Conservation (phyloP, 2,329 filamentous ascomycete species). For the Cercospora zeae-maydis region DNA sequence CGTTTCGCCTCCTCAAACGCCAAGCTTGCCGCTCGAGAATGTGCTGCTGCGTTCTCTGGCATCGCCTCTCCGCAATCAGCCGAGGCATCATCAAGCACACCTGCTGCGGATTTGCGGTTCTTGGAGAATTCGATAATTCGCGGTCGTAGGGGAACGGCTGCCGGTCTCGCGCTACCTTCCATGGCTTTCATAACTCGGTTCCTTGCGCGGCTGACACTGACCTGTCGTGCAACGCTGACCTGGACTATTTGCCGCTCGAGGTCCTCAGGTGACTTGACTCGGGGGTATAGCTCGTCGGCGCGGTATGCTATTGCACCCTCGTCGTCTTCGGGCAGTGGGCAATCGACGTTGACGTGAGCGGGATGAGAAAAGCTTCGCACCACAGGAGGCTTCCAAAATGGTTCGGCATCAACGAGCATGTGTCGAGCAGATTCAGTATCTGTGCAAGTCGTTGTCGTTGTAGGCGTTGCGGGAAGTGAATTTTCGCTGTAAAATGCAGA, state of each 20-base stretch:
- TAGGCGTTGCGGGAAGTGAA: constrained; percentile 32
- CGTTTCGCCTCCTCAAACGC: constrained; percentile 1
- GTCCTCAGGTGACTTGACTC: constrained; percentile 26
- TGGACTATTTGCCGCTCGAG: constrained; percentile 32
- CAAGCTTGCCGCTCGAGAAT: constrained; percentile 13
- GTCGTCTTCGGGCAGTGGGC: neutral
- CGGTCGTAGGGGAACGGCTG: constrained; percentile 32
- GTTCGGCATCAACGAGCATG: constrained; percentile 15
- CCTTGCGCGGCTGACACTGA: constrained; percentile 29
- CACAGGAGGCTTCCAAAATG: constrained; percentile 15
- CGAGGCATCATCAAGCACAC: constrained; percentile 27
- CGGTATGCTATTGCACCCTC: neutral
- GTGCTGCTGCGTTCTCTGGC: constrained; percentile 11
- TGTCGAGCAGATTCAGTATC: constrained; percentile 23
- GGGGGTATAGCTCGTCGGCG: constrained; percentile 17
- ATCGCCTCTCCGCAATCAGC: constrained; percentile 9
- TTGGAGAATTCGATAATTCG: constrained; percentile 33
- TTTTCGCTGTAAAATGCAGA: constrained; percentile 29
- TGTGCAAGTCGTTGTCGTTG: constrained; percentile 26
- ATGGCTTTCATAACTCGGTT: constrained; percentile 25
- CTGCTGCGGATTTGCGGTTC: constrained; percentile 34
- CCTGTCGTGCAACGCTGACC: constrained; percentile 32
- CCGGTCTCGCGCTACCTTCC: constrained; percentile 19
- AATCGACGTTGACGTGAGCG: neutral
- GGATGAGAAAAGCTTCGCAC: neutral